Percentiles rank a stretch among this genome's conserved stretches.
Conservation (phyloP, 2,329 filamentous ascomycete genomes). For the Colletotrichum theobromicola region DNA sequence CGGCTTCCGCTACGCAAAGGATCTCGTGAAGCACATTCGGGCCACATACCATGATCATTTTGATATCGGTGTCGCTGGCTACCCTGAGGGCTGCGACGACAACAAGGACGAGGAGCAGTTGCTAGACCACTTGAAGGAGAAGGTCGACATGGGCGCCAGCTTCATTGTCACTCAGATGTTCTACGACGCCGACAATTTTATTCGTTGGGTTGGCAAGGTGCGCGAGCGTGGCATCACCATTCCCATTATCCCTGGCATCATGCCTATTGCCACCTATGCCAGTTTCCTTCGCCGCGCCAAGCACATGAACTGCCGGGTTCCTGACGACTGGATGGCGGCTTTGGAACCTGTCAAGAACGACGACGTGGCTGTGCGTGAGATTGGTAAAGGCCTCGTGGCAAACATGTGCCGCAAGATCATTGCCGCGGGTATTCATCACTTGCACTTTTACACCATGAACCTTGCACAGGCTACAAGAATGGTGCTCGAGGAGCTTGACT, state of each 20-base stretch:
- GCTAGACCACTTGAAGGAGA: slow-evolving; percentile 90
- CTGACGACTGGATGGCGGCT: slow-evolving; percentile 78
- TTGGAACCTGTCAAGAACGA: slow-evolving; percentile 97
- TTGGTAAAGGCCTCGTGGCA: slow-evolving; percentile 86
- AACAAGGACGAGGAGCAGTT: slow-evolving; percentile 85
- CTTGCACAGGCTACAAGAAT: slow-evolving; percentile 91
- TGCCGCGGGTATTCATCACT: slow-evolving; percentile 79
- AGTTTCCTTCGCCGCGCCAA: slow-evolving; percentile 89
- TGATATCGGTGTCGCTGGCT: slow-evolving; percentile 96
- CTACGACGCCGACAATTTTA: slow-evolving; percentile 95
- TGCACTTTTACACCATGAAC: slow-evolving; percentile 99
- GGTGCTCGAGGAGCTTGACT: slow-evolving; percentile 87
- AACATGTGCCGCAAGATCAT: slow-evolving; percentile 90
- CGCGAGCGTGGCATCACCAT: slow-evolving; percentile 83
- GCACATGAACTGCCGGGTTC: slow-evolving; percentile 88
- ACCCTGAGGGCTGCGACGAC: slow-evolving; percentile 94
- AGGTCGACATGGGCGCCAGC: slow-evolving; percentile 89
- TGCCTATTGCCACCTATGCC: slow-evolving; percentile 90
- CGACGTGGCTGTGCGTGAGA: slow-evolving; percentile 87
- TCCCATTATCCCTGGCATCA: slow-evolving; percentile 86
- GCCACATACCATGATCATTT: slow-evolving; percentile 77
- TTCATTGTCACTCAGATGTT: slow-evolving; percentile 99
- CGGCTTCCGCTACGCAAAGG: slow-evolving; percentile 89
- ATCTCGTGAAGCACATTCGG: slow-evolving; percentile 85
- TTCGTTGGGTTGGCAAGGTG: slow-evolving; percentile 87